A percentile compares a stretch with the other conserved stretches of the same genome.
Evolutionary conservation across 1,139 yeast species (phyloP).

Genomic region (Torulaspora globosa): DNA sequence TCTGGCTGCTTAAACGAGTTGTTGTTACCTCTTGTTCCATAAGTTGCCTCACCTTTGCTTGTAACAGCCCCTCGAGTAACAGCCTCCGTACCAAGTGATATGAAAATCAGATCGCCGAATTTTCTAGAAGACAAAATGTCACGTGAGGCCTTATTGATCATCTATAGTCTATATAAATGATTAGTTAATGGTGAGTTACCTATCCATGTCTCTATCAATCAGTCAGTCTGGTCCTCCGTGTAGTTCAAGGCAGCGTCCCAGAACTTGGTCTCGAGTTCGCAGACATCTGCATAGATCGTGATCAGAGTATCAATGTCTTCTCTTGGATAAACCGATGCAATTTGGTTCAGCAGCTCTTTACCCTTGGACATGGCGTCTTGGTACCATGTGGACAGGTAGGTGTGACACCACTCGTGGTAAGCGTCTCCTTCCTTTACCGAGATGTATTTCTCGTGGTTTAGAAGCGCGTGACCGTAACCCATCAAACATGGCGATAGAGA

Average conservation of each 20-base stretch:
- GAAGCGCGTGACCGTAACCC: constrained; percentile 57
- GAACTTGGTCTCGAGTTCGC: constrained; percentile 56
- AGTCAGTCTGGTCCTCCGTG: background rate
- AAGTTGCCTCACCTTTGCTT: background rate
- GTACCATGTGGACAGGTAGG: constrained; percentile 58
- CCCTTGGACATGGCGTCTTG: constrained; percentile 50
- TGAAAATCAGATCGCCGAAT: constrained; percentile 2
- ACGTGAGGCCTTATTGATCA: background rate
- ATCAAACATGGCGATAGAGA: constrained; percentile 75
- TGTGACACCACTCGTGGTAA: constrained; percentile 54
- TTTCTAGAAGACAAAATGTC: background rate
- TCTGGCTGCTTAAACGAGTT: constrained; percentile 1
- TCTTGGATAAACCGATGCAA: constrained; percentile 38
- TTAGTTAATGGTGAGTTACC: too few relatives aligned
- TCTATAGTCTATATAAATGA: too few relatives aligned
- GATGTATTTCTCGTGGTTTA: constrained; percentile 21
- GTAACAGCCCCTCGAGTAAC: constrained; percentile 4
- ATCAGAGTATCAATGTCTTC: constrained; percentile 50
- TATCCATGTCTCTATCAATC: background rate
- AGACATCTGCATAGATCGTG: constrained; percentile 55
- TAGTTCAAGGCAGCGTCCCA: constrained; percentile 48
- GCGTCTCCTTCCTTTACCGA: constrained; percentile 37
- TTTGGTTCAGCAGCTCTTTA: constrained; percentile 45
- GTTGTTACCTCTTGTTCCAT: background rate
- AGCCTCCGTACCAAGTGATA: background rate